Base-by-base conservation (phyloP, 257 asterid species). In the Solanum chiquidenum region DNA sequence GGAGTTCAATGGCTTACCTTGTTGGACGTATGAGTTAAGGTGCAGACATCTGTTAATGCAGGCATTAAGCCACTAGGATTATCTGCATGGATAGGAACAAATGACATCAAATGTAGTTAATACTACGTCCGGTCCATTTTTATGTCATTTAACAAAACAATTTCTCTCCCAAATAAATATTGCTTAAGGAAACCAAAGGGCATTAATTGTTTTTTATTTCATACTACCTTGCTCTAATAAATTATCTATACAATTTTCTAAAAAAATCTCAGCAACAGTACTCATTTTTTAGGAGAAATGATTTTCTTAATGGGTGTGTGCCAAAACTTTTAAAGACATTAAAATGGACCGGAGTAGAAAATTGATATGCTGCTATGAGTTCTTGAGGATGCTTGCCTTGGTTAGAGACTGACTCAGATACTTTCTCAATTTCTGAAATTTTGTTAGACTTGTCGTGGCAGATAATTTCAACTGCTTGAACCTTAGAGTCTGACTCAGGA, bases 61-160 rank as follows among this genome's bases (percentile, higher is more conserved):
- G 91, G 89, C 88, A 83, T 64, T 68, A 71, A 49, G 84, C 88
- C 91, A 72, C 85, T 88, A 55, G 29, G 77, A 64, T 85, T 87
- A 52, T 88, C 96, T 94, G 95, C 90, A 76, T 49, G 83, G 87
- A 76, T n/a, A 89, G 42, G 89, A 85, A 55, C 71, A 86, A 88
- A 72, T 46, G 46, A 46, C 46, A 72, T 68, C 20, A 86, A 76
- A 14, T 86, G 84, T 62, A 73, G 34, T 86, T 16, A 52, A 16
- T 31, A 74, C 9, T 37, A 35, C 5, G 18, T 35, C 20, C 10
- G 2, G 31, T 37, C 52, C 52, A 74, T 74, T 21, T 21, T 74
- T 35, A 37, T 37, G 49, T 74, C 31, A 21, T 74, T 74, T 21
- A 74, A 16, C 83, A 35, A 20, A 35, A n/a, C 35, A 77, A n/a